Evolutionary conservation across 495 filamentous ascomycete species (phyloP).

Genomic region (Aspergillus kassunensis): DNA sequence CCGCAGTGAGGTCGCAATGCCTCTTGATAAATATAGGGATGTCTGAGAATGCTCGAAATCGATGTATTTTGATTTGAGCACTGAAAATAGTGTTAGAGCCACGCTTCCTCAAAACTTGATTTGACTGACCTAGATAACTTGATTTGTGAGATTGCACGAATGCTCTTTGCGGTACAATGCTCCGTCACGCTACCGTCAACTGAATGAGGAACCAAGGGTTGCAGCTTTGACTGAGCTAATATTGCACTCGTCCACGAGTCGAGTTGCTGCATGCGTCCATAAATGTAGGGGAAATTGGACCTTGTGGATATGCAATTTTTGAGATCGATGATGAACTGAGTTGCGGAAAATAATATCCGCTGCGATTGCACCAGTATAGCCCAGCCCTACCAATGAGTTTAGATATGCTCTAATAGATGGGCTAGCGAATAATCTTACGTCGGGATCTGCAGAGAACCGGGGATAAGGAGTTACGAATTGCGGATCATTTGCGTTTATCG

Average conservation of each 20-base stretch:
- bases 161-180: slow-evolving; percentile 42
- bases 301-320: slow-evolving; percentile 37
- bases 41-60: slow-evolving; percentile 58
- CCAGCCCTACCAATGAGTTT: slow-evolving; percentile 42
- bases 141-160: slow-evolving; percentile 54
- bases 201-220: slow-evolving; percentile 34
- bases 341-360: slow-evolving; percentile 52
- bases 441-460: slow-evolving; percentile 46
- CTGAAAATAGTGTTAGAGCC: slow-evolving; percentile 27
- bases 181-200: slow-evolving; percentile 42
- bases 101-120: not conserved
- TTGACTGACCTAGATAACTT: slow-evolving; percentile 51
- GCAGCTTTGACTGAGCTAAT: slow-evolving; percentile 43
- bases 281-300: slow-evolving; percentile 43
- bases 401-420: not conserved
- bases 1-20: slow-evolving; percentile 52
- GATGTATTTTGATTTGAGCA: slow-evolving; percentile 58
- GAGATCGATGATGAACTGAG: slow-evolving; percentile 54
- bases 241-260: slow-evolving; percentile 49
- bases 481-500: slow-evolving; percentile 52
- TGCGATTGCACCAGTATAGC: slow-evolving; percentile 53
- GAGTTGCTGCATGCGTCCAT: slow-evolving; percentile 52
- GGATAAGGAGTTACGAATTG: slow-evolving; percentile 56
- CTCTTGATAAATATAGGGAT: slow-evolving; percentile 56
- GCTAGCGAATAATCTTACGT: slow-evolving; percentile 33